These are phyloP conservation scores for Cytospora schulzeri DNA, from an alignment of 2,329 filamentous ascomycete species.

Conservation along the genomic window DNA sequence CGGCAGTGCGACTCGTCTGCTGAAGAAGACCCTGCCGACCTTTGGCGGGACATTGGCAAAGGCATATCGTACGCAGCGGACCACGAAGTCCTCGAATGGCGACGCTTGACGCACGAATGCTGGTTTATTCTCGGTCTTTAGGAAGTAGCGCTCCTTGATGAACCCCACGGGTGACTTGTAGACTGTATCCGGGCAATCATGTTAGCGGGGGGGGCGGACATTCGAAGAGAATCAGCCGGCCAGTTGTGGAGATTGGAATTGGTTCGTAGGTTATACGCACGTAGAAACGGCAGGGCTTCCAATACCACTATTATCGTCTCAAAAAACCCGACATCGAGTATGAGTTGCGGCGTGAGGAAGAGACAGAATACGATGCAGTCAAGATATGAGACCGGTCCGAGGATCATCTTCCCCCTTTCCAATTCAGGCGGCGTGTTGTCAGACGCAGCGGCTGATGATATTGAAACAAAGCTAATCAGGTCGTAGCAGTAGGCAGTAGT, in stretches of 20 bases:
- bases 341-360: constrained; percentile 71
- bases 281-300: constrained; percentile 68
- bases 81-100: constrained; percentile 74
- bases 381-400: constrained; percentile 72
- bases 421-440: background rate
- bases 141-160: constrained; percentile 58
- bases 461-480: background rate
- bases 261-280: constrained; percentile 54
- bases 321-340: constrained; percentile 67
- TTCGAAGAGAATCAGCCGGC: no score
- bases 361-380: constrained; percentile 75
- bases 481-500: background rate
- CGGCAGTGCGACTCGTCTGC: constrained; percentile 69
- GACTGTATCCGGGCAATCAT: constrained; percentile 44
- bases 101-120: constrained; percentile 71
- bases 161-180: constrained; percentile 61
- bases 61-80: constrained; percentile 76
- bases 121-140: constrained; percentile 46
- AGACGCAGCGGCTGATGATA: background rate
- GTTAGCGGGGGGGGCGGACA: constrained; percentile 40
- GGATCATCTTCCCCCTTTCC: constrained; percentile 59
- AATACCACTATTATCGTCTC: constrained; percentile 60
- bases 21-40: constrained; percentile 77
- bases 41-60: constrained; percentile 70
- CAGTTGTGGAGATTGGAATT: no score